Percentiles rank a stretch among this genome's conserved stretches.
phyloP scores from a whole-genome alignment of 169 alveolate species.

The Babesia gibsoni region DNA sequence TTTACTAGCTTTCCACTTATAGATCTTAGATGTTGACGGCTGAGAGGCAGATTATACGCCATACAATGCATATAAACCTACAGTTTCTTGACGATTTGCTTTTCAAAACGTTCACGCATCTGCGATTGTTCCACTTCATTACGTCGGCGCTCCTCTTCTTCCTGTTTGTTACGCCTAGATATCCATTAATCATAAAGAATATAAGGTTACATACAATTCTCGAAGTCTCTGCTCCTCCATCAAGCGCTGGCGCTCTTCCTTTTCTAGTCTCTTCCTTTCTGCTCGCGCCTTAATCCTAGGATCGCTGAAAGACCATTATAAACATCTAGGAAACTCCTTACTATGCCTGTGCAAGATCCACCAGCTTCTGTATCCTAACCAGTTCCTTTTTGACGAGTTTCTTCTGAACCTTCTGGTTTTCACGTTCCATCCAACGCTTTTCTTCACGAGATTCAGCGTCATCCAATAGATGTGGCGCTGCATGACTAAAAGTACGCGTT shows the following conservation, averaged over 20 bases:
- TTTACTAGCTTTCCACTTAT: constrained; percentile 8
- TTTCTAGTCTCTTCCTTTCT: constrained; percentile 70
- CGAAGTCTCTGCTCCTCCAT: constrained; percentile 29
- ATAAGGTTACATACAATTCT: constrained; percentile 8
- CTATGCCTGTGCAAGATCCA: constrained; percentile 84
- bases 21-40: constrained; percentile 49
- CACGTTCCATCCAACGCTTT: constrained; percentile 92
- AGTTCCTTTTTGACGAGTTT: constrained; percentile 84
- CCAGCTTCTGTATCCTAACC: constrained; percentile 85
- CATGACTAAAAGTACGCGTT: constrained; percentile 88
- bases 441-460: constrained; percentile 92
- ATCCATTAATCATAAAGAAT: background rate
- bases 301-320: constrained; percentile 34
- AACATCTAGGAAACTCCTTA: constrained; percentile 76
- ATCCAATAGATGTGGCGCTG: constrained; percentile 85
- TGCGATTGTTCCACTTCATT: constrained; percentile 35
- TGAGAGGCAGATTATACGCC: background rate
- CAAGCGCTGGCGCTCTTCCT: constrained; percentile 26
- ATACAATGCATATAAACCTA: background rate
- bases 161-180: constrained; percentile 34
- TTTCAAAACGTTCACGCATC: constrained; percentile 36
- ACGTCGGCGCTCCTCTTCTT: constrained; percentile 31
- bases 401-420: constrained; percentile 86
- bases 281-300: constrained; percentile 66
- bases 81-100: constrained; percentile 62